Percentiles rank a stretch among this genome's conserved stretches.
Evolutionary conservation across 192 early-diverging fungal species (phyloP).

Genomic region (Powellomyces hirtus): DNA sequence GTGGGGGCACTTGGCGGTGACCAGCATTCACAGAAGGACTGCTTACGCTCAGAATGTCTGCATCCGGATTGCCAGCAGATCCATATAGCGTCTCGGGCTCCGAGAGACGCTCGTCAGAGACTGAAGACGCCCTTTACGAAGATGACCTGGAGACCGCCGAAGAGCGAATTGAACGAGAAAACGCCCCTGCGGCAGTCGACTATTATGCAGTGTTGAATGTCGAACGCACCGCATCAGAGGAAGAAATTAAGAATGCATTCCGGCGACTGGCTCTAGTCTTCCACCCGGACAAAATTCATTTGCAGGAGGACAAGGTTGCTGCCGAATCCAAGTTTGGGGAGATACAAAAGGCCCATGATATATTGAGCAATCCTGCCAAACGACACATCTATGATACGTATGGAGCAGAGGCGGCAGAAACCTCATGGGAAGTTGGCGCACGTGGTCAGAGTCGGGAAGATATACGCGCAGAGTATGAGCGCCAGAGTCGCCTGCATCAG

Average conservation of each 20-base stretch:
- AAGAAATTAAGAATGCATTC: constrained; percentile 54
- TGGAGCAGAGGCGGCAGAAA: constrained; percentile 45
- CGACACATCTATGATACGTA: constrained; percentile 58
- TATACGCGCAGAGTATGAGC: constrained; percentile 50
- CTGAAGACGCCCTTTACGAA: no score
- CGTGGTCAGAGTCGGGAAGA: constrained; percentile 33
- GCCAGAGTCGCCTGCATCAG: constrained; percentile 25
- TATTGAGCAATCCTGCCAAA: constrained; percentile 46
- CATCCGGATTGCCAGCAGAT: no score
- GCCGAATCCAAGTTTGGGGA: constrained; percentile 47
- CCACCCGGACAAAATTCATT: constrained; percentile 57
- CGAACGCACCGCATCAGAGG: constrained; percentile 42
- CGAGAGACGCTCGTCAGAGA: no score
- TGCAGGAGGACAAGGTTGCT: constrained; percentile 40
- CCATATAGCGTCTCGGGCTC: no score
- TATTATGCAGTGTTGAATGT: constrained; percentile 43
- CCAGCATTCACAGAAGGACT: no score
- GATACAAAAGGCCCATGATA: constrained; percentile 53
- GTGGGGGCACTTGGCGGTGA: no score
- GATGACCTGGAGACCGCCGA: constrained; percentile 21
- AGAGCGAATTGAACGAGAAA: constrained; percentile 12
- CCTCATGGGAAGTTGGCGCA: constrained; percentile 46
- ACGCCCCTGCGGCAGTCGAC: constrained; percentile 18
- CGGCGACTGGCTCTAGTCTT: constrained; percentile 49
- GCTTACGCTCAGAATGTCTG: no score